phyloP scores from a whole-genome alignment of 257 asterid species.

The Galeopsis tetrahit region DNA sequence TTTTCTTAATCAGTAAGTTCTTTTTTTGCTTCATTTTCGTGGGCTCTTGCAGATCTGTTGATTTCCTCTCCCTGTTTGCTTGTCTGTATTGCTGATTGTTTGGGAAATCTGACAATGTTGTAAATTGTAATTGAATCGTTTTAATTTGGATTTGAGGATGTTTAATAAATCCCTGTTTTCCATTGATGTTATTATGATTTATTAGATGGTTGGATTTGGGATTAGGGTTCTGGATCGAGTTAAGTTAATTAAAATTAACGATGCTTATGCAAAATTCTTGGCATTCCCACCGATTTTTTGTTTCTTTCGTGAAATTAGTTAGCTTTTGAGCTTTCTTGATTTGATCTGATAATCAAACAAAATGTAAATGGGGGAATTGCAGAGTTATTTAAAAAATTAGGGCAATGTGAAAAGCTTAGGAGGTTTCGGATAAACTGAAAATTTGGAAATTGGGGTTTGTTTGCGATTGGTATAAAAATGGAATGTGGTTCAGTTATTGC shows the following conservation, averaged over 20 bases:
- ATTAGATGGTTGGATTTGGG: slow-evolving; percentile 24
- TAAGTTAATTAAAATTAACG: neutral
- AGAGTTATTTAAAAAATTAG: neutral
- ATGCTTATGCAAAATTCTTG: slow-evolving; percentile 8
- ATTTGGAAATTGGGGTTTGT: neutral
- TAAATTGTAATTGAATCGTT: slow-evolving; percentile 16
- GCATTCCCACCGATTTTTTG: neutral
- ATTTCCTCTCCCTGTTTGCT: neutral
- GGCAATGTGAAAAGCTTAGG: neutral
- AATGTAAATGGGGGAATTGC: neutral
- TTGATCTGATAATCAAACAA: slow-evolving; percentile 24
- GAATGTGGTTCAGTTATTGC: neutral
- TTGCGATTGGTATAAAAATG: slow-evolving; percentile 4
- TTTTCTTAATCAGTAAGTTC: slow-evolving; percentile 31
- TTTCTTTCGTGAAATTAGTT: neutral
- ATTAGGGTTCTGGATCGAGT: slow-evolving; percentile 26
- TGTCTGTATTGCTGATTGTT: neutral
- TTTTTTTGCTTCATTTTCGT: neutral
- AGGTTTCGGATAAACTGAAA: neutral
- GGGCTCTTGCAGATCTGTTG: slow-evolving; percentile 37
- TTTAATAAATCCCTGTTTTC: neutral
- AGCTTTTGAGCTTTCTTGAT: slow-evolving; percentile 23
- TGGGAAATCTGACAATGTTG: neutral
- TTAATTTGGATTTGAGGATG: neutral
- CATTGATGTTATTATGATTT: slow-evolving; percentile 16